A percentile compares a stretch with the other conserved stretches of the same genome.
Conservation (phyloP, 2,329 filamentous ascomycete genomes). For the Xylariaceae sp. region DNA sequence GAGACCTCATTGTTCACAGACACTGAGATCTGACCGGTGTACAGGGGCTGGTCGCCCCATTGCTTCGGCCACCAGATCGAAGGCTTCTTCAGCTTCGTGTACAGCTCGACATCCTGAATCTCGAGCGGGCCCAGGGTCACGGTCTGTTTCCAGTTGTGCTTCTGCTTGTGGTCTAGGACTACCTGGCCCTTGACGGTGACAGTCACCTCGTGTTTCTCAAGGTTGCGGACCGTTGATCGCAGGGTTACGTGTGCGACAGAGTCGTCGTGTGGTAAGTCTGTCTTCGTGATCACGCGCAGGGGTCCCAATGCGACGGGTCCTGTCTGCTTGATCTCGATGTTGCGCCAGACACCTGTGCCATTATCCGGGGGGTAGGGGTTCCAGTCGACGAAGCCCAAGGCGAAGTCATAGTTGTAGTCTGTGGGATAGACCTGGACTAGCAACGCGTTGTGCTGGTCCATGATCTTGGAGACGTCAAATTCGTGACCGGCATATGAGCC, state of each 20-base stretch:
- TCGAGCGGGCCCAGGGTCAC: conserved; percentile 37
- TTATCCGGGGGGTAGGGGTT: conserved; percentile 58
- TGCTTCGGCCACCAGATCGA: conserved; percentile 57
- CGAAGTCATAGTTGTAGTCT: conserved; percentile 54
- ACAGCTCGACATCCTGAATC: conserved; percentile 37
- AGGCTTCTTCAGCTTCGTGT: conserved; percentile 38
- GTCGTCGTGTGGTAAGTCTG: conserved; percentile 29
- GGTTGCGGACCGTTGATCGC: conserved; percentile 36
- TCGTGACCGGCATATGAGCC: conserved; percentile 53
- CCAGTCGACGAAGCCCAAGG: conserved; percentile 57
- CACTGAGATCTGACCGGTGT: conserved; percentile 34
- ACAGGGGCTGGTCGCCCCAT: conserved; percentile 55
- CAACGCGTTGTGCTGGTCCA: conserved; percentile 43
- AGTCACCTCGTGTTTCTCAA: conserved; percentile 37
- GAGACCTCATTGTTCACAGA: conserved; percentile 26
- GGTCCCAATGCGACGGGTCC: conserved; percentile 44
- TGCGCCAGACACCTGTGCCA: conserved; percentile 58
- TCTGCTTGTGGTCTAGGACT: conserved; percentile 29
- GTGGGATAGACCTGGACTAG: conserved; percentile 52
- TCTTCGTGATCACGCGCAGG: conserved; percentile 42
- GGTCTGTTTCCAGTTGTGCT: conserved; percentile 27
- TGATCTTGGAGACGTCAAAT: conserved; percentile 49
- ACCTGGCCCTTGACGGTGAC: conserved; percentile 35
- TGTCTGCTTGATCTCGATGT: conserved; percentile 51
- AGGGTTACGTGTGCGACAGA: conserved; percentile 36